phyloP scores from a whole-genome alignment of 768 basidiomycete species.

The Coprinopsis strossmayeri region DNA sequence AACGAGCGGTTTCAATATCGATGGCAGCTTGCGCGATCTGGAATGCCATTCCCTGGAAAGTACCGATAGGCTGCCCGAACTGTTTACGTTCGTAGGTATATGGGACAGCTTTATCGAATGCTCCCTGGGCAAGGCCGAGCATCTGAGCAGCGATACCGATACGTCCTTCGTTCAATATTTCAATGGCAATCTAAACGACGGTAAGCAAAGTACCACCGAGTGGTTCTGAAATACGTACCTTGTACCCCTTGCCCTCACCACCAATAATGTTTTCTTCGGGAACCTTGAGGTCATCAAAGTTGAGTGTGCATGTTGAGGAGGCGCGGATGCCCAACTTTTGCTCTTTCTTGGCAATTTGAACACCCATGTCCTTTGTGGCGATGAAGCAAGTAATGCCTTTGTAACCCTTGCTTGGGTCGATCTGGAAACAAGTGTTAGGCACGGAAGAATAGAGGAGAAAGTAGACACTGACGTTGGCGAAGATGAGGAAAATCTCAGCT shows the following conservation, averaged over 20 bases:
- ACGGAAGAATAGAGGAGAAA: neutral
- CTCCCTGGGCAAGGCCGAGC: conserved; percentile 96
- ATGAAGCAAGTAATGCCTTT: conserved; percentile 99
- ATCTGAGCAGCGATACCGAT: conserved; percentile 99
- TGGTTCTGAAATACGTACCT: conserved; percentile 31
- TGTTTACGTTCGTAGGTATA: conserved; percentile 93
- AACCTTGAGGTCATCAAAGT: conserved; percentile 87
- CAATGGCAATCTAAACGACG: conserved; percentile 71
- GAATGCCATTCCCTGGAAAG: conserved; percentile 94
- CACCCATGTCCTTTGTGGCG: conserved; percentile 93
- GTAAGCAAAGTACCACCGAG: neutral
- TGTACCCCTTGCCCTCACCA: conserved; percentile 88
- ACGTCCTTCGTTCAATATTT: conserved; percentile 94
- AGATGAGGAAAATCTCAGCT: conserved; percentile 88
- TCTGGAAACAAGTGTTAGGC: conserved; percentile 26
- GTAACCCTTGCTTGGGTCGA: conserved; percentile 90
- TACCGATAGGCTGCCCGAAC: conserved; percentile 90
- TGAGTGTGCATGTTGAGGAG: conserved; percentile 90
- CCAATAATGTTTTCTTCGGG: conserved; percentile 89
- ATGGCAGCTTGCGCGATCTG: conserved; percentile 88
- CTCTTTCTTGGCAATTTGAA: conserved; percentile 98
- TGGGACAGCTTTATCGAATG: conserved; percentile 91
- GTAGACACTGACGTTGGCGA: conserved; percentile 69
- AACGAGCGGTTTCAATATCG: conserved; percentile 83
- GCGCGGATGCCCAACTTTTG: conserved; percentile 97